Percentiles rank a stretch among this genome's conserved stretches.
Evolutionary conservation across 2,329 filamentous ascomycete genomes (phyloP).

Genomic region (Claviceps africana): DNA sequence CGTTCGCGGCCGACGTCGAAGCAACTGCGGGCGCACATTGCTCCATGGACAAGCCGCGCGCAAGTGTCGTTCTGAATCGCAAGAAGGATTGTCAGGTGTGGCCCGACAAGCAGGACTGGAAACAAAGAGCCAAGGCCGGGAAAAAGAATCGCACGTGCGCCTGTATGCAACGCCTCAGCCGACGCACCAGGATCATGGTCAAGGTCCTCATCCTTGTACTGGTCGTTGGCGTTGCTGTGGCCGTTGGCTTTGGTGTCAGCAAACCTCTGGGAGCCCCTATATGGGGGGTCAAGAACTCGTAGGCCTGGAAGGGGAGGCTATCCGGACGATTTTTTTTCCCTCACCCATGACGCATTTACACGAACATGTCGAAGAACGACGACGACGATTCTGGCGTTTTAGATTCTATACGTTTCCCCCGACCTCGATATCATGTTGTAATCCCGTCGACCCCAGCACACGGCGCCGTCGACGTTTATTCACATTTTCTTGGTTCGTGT

Average conservation of each 20-base stretch:
- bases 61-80: slow-evolving; percentile 15
- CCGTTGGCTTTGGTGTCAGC: slow-evolving; percentile 46
- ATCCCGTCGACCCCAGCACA: background rate
- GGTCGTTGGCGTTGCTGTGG: slow-evolving; percentile 39
- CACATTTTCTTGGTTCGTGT: background rate
- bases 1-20: slow-evolving; percentile 46
- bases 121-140: slow-evolving; percentile 41
- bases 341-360: slow-evolving; percentile 8
- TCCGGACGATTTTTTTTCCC: background rate
- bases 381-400: background rate
- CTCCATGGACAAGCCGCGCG: slow-evolving; percentile 20
- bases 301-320: background rate
- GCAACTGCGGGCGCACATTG: slow-evolving; percentile 31
- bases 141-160: slow-evolving; percentile 39
- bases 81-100: slow-evolving; percentile 41
- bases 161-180: slow-evolving; percentile 38
- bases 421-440: slow-evolving; percentile 3
- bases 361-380: slow-evolving; percentile 7
- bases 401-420: background rate
- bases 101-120: slow-evolving; percentile 47
- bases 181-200: slow-evolving; percentile 37
- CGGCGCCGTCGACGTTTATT: background rate
- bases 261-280: slow-evolving; percentile 46
- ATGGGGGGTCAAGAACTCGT: slow-evolving; percentile 27
- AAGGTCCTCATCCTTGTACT: slow-evolving; percentile 41